Percentiles rank a stretch among this genome's conserved stretches.
phyloP scores from a whole-genome alignment of 2,329 filamentous ascomycete genomes.

The Acephala macrosclerotiorum region DNA sequence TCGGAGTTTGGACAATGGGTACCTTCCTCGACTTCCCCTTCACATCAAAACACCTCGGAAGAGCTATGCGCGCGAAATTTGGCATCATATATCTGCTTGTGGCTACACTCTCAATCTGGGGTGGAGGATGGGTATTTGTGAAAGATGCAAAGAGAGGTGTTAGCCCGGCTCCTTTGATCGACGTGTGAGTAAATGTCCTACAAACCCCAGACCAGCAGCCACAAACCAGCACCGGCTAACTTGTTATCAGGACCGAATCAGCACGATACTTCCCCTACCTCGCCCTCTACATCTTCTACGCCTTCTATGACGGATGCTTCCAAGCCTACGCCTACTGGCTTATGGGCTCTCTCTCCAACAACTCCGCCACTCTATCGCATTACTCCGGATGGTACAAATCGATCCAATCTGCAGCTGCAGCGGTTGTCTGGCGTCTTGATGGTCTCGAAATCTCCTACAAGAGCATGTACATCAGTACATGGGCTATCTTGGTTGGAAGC shows the following conservation, averaged over 20 bases:
- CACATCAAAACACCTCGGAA: neutral
- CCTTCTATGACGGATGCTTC: neutral
- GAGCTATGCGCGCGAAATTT: neutral
- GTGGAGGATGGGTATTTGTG: neutral
- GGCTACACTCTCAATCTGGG: conserved; percentile 1
- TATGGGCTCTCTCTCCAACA: conserved; percentile 5
- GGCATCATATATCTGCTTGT: neutral
- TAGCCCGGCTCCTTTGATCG: neutral
- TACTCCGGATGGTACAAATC: conserved; percentile 10
- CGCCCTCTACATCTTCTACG: conserved; percentile 5
- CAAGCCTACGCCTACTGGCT: conserved; percentile 9
- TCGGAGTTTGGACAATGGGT: conserved; percentile 4
- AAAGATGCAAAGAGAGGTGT: conserved; percentile 6
- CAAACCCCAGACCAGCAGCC: too few relatives aligned
- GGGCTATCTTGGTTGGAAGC: conserved; percentile 8
- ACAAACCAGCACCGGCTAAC: neutral
- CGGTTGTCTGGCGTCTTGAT: conserved; percentile 10
- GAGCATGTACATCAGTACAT: conserved; percentile 9
- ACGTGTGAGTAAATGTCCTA: too few relatives aligned
- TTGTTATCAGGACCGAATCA: neutral
- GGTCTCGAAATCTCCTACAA: neutral
- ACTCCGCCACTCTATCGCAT: conserved; percentile 4
- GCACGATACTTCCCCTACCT: conserved; percentile 2
- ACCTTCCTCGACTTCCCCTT: conserved; percentile 4
- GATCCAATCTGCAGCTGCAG: conserved; percentile 2